A percentile compares a stretch with the other conserved stretches of the same genome.
These are phyloP conservation scores for Pilobolus umbonatus DNA, from an alignment of 192 early-diverging fungal species.

Conservation along the genomic window DNA sequence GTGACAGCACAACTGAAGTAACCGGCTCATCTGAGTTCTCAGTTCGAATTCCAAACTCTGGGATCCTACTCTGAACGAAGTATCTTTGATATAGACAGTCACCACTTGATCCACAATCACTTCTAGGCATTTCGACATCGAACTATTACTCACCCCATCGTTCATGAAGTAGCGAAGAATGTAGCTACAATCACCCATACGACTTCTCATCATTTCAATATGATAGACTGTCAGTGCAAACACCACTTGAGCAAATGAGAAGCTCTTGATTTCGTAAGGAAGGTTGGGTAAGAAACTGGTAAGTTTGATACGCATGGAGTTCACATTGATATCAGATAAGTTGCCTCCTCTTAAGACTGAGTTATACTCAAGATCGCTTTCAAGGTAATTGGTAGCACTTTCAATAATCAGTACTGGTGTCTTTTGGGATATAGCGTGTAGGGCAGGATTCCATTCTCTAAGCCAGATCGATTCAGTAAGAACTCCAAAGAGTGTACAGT, in stretches of 20 bases:
- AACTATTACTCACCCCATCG: constrained; percentile 70
- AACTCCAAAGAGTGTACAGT: constrained; percentile 73
- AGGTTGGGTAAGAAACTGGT: constrained; percentile 50
- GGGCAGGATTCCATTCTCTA: constrained; percentile 62
- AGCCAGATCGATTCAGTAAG: constrained; percentile 67
- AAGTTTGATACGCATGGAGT: constrained; percentile 49
- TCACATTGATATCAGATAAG: constrained; percentile 37
- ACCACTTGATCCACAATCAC: constrained; percentile 60
- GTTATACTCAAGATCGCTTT: constrained; percentile 82
- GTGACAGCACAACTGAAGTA: constrained; percentile 61
- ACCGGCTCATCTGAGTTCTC: constrained; percentile 50
- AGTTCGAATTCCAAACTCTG: constrained; percentile 46
- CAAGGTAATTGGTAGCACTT: constrained; percentile 66
- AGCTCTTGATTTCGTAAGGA: constrained; percentile 45
- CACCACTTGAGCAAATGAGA: constrained; percentile 67
- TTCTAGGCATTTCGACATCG: constrained; percentile 69
- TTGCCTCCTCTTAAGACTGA: constrained; percentile 66
- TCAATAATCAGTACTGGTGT: constrained; percentile 79
- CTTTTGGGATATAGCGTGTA: constrained; percentile 70
- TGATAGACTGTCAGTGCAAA: constrained; percentile 85
- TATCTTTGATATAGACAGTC: constrained; percentile 41
- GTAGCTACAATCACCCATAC: constrained; percentile 58
- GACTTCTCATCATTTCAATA: constrained; percentile 73
- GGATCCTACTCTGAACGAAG: constrained; percentile 37
- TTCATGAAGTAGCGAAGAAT: constrained; percentile 83